phyloP scores from a whole-genome alignment of 1,284 basidiomycete species.

The Thecaphora frezii region DNA sequence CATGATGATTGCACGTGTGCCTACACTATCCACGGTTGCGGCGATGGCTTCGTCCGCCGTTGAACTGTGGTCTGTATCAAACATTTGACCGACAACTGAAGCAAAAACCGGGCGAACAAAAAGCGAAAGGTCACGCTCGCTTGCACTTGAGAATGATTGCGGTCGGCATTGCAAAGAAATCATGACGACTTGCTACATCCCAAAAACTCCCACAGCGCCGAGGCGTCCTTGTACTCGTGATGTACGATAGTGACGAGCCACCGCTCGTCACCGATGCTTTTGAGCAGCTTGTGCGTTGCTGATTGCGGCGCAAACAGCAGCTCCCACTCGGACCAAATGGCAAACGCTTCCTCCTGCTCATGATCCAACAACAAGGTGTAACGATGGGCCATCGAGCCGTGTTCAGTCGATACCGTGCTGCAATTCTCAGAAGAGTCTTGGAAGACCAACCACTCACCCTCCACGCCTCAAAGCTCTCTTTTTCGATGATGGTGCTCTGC shows the following conservation, averaged over 20 bases:
- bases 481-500: slow-evolving; percentile 62
- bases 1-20: neutral
- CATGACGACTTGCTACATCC: neutral
- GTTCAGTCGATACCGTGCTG: no score
- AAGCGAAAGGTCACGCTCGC: no score
- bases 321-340: slow-evolving; percentile 94
- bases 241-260: slow-evolving; percentile 94
- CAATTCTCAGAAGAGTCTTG: no score
- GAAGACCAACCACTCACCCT: slow-evolving; percentile 53
- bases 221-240: slow-evolving; percentile 82
- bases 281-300: slow-evolving; percentile 72
- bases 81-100: no score
- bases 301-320: slow-evolving; percentile 79
- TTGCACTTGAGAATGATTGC: no score
- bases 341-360: slow-evolving; percentile 80
- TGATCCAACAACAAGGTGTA: slow-evolving; percentile 61
- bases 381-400: no score
- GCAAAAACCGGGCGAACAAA: no score
- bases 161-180: no score
- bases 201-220: slow-evolving; percentile 72
- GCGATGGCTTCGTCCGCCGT: no score
- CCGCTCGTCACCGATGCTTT: slow-evolving; percentile 70
- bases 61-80: no score
- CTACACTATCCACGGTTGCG: neutral
- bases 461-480: slow-evolving; percentile 62